phyloP scores from a whole-genome alignment of 2,329 filamentous ascomycete genomes.

The Tolypocladium inflatum region DNA sequence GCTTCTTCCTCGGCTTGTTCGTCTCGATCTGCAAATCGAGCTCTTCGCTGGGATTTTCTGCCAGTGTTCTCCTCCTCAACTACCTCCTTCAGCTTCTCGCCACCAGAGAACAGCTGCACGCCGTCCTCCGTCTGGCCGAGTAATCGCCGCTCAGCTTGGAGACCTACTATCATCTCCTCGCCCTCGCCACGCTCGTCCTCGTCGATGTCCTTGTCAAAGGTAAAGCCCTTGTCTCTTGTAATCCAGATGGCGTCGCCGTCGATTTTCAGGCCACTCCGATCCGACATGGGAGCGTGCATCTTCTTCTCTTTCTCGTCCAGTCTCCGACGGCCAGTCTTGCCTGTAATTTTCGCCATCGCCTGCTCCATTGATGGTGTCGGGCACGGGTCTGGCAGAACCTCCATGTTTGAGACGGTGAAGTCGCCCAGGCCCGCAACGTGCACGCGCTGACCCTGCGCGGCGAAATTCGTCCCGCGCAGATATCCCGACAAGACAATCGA shows the following conservation, averaged over 20 bases:
- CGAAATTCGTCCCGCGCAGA: constrained; percentile 87
- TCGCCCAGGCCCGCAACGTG: constrained; percentile 92
- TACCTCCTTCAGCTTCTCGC: constrained; percentile 54
- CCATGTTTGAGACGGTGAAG: constrained; percentile 72
- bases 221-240: constrained; percentile 60
- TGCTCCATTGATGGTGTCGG: constrained; percentile 89
- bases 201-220: constrained; percentile 60
- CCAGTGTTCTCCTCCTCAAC: constrained; percentile 46
- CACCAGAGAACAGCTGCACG: constrained; percentile 76
- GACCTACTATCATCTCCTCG: constrained; percentile 84
- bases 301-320: constrained; percentile 96
- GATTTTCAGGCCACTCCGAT: constrained; percentile 90
- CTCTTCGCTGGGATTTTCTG: constrained; percentile 47
- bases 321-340: constrained; percentile 70
- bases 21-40: constrained; percentile 50
- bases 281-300: constrained; percentile 94
- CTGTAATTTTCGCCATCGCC: constrained; percentile 71
- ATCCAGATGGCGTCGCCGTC: constrained; percentile 97
- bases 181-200: constrained; percentile 77
- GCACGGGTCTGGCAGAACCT: constrained; percentile 86
- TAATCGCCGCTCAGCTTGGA: constrained; percentile 74
- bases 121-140: constrained; percentile 76
- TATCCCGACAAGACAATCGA: constrained; percentile 90
- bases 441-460: constrained; percentile 73
- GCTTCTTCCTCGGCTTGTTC: constrained; percentile 49